A percentile compares a stretch with the other conserved stretches of the same genome.
phyloP scores from a whole-genome alignment of 2,329 filamentous ascomycete genomes.

The Cytospora mali region DNA sequence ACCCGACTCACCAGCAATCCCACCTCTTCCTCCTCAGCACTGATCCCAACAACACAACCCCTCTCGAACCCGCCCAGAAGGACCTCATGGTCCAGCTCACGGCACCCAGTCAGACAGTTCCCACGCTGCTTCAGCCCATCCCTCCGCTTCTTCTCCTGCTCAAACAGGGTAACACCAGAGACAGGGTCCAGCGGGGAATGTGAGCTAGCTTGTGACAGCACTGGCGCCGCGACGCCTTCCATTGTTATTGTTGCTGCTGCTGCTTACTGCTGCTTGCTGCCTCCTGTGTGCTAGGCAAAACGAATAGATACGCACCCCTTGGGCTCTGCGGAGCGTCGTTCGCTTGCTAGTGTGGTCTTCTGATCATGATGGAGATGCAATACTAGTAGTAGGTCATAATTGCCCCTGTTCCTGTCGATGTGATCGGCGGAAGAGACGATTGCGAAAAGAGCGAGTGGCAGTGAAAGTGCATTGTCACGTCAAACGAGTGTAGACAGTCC shows the following conservation, averaged over 20 bases:
- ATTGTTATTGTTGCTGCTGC: not conserved
- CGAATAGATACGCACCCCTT: not conserved
- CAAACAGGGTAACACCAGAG: constrained; percentile 47
- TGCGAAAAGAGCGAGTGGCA: not conserved
- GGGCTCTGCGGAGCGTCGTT: not conserved
- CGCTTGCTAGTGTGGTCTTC: not conserved
- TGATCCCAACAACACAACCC: constrained; percentile 57
- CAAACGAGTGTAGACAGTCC: not conserved
- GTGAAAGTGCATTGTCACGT: not conserved
- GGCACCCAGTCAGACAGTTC: constrained; percentile 46
- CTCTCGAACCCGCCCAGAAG: constrained; percentile 51
- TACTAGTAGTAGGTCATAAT: not conserved
- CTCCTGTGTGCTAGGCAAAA: not conserved
- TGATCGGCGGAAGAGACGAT: not conserved
- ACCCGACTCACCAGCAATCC: constrained; percentile 46
- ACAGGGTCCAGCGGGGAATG: constrained; percentile 48
- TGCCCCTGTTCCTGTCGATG: not conserved
- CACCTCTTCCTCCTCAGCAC: constrained; percentile 53
- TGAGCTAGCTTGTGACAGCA: constrained; percentile 49
- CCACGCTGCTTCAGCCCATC: constrained; percentile 38
- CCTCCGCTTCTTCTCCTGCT: constrained; percentile 42
- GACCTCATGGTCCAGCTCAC: constrained; percentile 51
- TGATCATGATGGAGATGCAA: not conserved
- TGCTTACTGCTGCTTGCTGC: not conserved
- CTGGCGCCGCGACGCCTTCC: constrained; percentile 12